These are phyloP conservation scores for Ceratocystis smalleyi DNA, from an alignment of 2,329 filamentous ascomycete species.

Conservation along the genomic window DNA sequence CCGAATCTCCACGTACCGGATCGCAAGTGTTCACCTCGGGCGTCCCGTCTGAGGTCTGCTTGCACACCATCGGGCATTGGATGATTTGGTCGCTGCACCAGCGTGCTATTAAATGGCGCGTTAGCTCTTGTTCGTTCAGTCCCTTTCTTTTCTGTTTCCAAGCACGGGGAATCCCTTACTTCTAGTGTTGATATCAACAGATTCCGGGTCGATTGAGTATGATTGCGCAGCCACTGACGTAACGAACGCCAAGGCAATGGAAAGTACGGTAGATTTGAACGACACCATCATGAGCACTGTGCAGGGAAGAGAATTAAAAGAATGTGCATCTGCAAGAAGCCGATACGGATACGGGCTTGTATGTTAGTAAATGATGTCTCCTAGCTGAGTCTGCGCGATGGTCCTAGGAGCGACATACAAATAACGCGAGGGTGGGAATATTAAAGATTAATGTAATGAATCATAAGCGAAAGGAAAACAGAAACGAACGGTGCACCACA, in stretches of 20 bases:
- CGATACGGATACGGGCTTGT: not conserved
- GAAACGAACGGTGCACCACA: not conserved
- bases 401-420: not conserved
- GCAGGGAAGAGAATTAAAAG: not conserved
- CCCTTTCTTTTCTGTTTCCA: too few species aligned
- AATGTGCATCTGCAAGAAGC: not conserved
- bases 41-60: constrained; percentile 38
- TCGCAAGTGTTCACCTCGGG: constrained; percentile 51
- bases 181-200: constrained; percentile 37
- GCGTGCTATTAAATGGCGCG: constrained; percentile 26
- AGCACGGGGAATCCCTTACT: constrained; percentile 28
- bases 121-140: not conserved
- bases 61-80: constrained; percentile 58
- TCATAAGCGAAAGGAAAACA: not conserved
- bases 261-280: constrained; percentile 9
- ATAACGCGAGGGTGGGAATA: not conserved
- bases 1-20: constrained; percentile 32
- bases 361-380: not conserved
- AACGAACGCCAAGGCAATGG: constrained; percentile 38
- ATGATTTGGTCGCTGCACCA: constrained; percentile 53
- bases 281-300: not conserved
- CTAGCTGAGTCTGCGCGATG: not conserved
- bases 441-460: not conserved
- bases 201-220: constrained; percentile 46
- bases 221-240: constrained; percentile 36